A percentile compares a stretch with the other conserved stretches of the same genome.
Evolutionary conservation across 2,329 filamentous ascomycete species (phyloP).

Genomic region (Talaromyces marneffei): DNA sequence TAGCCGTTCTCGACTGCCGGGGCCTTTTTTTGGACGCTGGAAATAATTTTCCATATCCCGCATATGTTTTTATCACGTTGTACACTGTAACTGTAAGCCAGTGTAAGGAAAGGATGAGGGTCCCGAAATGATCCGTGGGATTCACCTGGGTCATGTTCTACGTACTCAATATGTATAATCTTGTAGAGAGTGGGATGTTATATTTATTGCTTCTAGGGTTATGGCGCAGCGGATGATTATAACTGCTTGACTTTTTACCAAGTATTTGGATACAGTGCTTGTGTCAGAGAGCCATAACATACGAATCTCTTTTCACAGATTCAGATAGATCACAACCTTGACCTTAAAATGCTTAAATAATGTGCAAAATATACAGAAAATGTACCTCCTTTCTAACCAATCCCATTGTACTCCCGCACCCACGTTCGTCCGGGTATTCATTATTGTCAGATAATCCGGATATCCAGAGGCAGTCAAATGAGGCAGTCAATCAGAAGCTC

Average conservation of each 20-base stretch:
- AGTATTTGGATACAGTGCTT: neutral
- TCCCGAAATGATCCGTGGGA: neutral
- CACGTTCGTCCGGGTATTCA: neutral
- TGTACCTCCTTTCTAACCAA: neutral
- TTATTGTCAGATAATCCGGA: too few relatives aligned
- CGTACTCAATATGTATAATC: too few relatives aligned
- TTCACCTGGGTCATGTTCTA: too few relatives aligned
- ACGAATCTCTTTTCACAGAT: neutral
- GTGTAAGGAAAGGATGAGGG: too few relatives aligned
- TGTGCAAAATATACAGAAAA: neutral
- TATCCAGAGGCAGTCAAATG: too few relatives aligned
- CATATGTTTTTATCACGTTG: neutral
- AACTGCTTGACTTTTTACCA: neutral
- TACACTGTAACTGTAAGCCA: neutral
- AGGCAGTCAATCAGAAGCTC: too few relatives aligned
- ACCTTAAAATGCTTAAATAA: neutral
- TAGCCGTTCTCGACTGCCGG: constrained; percentile 1
- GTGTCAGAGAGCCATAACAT: neutral
- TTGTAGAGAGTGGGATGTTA: neutral
- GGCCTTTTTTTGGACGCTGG: neutral
- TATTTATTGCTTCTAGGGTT: neutral
- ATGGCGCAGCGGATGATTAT: too few relatives aligned
- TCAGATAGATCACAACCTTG: neutral
- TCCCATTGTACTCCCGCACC: neutral
- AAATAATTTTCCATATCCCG: neutral